Percentiles rank a stretch among this genome's conserved stretches.
Conservation (phyloP, 179 eudicot genomes). For the Beta lomatogona region DNA sequence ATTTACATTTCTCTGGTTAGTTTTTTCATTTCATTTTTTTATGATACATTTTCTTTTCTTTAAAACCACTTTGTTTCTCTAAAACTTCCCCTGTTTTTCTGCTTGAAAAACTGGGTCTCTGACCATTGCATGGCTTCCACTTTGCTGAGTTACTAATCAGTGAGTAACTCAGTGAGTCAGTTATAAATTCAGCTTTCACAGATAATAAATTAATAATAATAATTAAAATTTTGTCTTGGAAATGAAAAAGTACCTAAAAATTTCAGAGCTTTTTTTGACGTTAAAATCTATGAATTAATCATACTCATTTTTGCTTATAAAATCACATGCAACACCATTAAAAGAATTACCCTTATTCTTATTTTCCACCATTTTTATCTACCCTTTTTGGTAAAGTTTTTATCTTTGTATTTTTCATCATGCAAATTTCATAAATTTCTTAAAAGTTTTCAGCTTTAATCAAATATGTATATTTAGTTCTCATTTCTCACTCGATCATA, state of each 20-base stretch:
- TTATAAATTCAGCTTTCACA: constrained; percentile 2
- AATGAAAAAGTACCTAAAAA: constrained; percentile 10
- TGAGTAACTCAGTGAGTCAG: constrained; percentile 1
- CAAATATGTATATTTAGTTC: too few relatives aligned
- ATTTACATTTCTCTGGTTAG: constrained; percentile 21
- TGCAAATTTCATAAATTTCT: background rate
- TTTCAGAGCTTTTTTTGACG: constrained; percentile 22
- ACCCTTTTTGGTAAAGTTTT: constrained; percentile 14
- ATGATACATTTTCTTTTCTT: background rate
- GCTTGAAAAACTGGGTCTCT: too few relatives aligned
- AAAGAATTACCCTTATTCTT: background rate
- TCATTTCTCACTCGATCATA: too few relatives aligned
- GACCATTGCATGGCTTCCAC: background rate
- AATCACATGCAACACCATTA: background rate
- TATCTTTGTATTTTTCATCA: background rate
- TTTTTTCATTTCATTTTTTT: background rate
- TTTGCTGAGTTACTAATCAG: background rate
- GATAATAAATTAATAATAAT: background rate
- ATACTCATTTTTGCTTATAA: background rate
- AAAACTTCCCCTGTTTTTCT: background rate
- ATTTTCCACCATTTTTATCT: background rate
- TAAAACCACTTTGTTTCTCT: background rate
- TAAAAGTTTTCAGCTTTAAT: background rate
- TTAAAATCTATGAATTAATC: constrained; percentile 14
- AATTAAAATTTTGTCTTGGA: constrained; percentile 8